Evolutionary conservation across 192 early-diverging fungal species (phyloP).

Genomic region (Coemansia sp.): DNA sequence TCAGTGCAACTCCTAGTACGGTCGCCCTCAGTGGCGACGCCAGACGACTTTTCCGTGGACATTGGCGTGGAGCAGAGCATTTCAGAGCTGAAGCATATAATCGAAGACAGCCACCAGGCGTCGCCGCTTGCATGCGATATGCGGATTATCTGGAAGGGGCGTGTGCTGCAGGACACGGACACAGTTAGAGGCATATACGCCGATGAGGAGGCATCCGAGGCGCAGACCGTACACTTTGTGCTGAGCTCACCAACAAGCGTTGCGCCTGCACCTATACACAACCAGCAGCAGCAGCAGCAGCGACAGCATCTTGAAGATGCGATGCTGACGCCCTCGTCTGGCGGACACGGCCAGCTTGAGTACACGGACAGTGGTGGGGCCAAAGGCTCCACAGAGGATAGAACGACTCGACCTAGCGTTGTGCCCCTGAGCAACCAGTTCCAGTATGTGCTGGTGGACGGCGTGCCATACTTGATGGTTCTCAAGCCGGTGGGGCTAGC

Average conservation of each 20-base stretch:
- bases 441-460: conserved; percentile 48
- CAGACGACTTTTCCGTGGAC: conserved; percentile 26
- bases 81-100: conserved; percentile 26
- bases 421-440: conserved; percentile 35
- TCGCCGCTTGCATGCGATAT: conserved; percentile 34
- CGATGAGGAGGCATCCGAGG: neutral
- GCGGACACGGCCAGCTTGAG: neutral
- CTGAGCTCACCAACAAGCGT: conserved; percentile 6
- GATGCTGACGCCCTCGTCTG: neutral
- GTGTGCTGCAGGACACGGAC: conserved; percentile 23
- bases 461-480: conserved; percentile 35
- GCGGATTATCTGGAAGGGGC: conserved; percentile 48
- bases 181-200: conserved; percentile 6
- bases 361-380: neutral
- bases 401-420: neutral
- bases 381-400: neutral
- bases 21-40: conserved; percentile 38
- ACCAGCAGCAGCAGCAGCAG: neutral
- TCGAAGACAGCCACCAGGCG: conserved; percentile 25
- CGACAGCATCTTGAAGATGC: neutral
- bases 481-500: neutral
- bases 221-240: conserved; percentile 44
- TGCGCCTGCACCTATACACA: neutral
- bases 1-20: conserved; percentile 25
- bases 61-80: conserved; percentile 14